These are phyloP conservation scores for Beta vulgaris DNA, from an alignment of 148 eudicot genomes.

Conservation along the genomic window DNA sequence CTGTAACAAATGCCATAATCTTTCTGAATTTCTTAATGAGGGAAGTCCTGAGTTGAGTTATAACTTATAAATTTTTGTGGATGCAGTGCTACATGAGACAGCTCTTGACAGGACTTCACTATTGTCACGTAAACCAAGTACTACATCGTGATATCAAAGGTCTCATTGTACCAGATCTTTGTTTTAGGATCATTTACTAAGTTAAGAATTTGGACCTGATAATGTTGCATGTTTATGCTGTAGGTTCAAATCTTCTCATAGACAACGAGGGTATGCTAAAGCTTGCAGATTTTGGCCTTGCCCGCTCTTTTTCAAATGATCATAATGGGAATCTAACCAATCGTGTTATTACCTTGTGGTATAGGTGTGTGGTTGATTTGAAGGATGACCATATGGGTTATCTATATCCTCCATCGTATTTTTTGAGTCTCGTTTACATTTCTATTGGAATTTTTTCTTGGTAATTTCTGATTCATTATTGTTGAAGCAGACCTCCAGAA, in stretches of 20 bases:
- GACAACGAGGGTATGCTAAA: conserved; percentile 85
- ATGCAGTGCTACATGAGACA: conserved; percentile 84
- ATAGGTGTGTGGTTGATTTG: conserved; percentile 46
- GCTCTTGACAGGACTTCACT: conserved; percentile 85
- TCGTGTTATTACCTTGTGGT: conserved; percentile 92
- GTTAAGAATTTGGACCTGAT: neutral
- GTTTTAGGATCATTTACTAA: conserved; percentile 5
- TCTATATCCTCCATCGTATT: neutral
- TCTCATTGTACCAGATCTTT: conserved; percentile 6
- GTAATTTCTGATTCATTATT: neutral
- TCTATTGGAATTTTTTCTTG: neutral
- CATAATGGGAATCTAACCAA: conserved; percentile 79
- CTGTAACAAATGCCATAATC: neutral
- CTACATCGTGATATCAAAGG: conserved; percentile 94
- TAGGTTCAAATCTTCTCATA: conserved; percentile 88
- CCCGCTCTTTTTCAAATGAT: conserved; percentile 80
- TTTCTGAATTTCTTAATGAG: neutral
- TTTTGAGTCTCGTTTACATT: neutral
- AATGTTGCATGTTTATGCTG: neutral
- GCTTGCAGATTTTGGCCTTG: conserved; percentile 96
- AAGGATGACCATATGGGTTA: neutral
- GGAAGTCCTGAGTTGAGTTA: neutral
- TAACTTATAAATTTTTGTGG: neutral
- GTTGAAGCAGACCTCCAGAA: conserved; percentile 72
- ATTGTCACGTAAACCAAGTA: conserved; percentile 91